phyloP scores from a whole-genome alignment of 1,139 yeast genomes.

The Debaryomyces sp. region DNA sequence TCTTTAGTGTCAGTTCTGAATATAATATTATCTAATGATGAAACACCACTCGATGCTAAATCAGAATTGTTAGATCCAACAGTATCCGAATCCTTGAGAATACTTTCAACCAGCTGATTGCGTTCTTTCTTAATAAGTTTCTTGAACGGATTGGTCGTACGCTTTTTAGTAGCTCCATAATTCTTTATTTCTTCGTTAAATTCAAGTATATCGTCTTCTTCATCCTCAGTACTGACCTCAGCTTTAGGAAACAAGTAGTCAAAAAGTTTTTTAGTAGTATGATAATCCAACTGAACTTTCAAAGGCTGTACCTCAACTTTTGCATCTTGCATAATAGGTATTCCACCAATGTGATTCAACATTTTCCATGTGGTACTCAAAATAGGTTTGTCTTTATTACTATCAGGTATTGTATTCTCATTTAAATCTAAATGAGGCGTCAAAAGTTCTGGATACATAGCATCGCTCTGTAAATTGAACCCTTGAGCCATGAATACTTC shows the following conservation, averaged over 20 bases:
- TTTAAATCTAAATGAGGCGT: conserved; percentile 46
- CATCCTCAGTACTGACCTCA: conserved; percentile 14
- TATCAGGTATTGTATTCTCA: conserved; percentile 8
- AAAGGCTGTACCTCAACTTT: conserved; percentile 66
- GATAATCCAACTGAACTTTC: conserved; percentile 71
- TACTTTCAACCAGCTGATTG: background rate
- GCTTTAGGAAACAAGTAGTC: conserved; percentile 66
- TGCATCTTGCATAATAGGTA: conserved; percentile 54
- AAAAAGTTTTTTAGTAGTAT: conserved; percentile 62
- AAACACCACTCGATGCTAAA: background rate
- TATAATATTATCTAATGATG: background rate
- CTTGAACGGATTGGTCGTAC: background rate
- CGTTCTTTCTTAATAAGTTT: background rate
- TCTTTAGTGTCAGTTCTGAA: background rate
- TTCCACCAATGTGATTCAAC: conserved; percentile 86
- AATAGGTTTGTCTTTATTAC: conserved; percentile 31
- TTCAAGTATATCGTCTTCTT: conserved; percentile 7
- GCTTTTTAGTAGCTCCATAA: conserved; percentile 2
- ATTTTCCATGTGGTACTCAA: conserved; percentile 69
- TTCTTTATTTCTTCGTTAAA: conserved; percentile 1
- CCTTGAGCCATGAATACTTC: conserved; percentile 69
- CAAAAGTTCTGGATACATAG: conserved; percentile 72
- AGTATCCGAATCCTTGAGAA: background rate
- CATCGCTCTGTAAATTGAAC: conserved; percentile 61
- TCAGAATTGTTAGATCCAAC: background rate